phyloP scores from a whole-genome alignment of 2,329 filamentous ascomycete genomes.

The Ustulina deusta region DNA sequence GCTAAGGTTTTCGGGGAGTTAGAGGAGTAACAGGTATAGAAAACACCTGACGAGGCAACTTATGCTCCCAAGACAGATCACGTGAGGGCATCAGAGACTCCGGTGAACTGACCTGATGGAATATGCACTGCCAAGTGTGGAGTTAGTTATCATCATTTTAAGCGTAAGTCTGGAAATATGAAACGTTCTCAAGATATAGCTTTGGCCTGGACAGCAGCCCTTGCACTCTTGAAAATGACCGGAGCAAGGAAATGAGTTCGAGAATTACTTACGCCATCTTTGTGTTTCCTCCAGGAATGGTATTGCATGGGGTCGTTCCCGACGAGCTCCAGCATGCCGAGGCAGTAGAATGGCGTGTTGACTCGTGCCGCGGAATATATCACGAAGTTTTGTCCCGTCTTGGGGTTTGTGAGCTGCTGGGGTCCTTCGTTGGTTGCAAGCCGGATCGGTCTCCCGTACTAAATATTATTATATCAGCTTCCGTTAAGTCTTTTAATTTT shows the following conservation, averaged over 20 bases:
- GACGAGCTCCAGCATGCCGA: conserved; percentile 53
- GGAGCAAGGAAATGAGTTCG: background rate
- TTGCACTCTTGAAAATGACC: background rate
- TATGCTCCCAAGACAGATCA: background rate
- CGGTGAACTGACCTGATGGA: conserved; percentile 46
- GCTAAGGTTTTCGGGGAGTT: too few relatives aligned
- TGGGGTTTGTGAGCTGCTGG: conserved; percentile 53
- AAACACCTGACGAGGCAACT: background rate
- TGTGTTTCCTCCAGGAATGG: conserved; percentile 53
- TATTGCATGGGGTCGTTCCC: conserved; percentile 55
- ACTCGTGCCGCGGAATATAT: conserved; percentile 55
- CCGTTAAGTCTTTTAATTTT: background rate
- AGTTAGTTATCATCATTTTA: background rate
- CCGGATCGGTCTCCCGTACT: conserved; percentile 51
- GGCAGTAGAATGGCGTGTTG: conserved; percentile 54
- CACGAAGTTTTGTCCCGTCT: conserved; percentile 53
- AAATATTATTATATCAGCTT: conserved; percentile 20
- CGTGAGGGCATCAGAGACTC: background rate
- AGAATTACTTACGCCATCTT: conserved; percentile 40
- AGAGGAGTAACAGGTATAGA: too few relatives aligned
- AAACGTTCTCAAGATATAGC: background rate
- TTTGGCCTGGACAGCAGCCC: too few relatives aligned
- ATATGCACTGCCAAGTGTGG: conserved; percentile 45
- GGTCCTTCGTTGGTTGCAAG: conserved; percentile 54
- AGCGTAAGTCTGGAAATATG: too few relatives aligned